Percentiles rank a stretch among this genome's conserved stretches.
These are phyloP conservation scores for Agastache rugosa DNA, from an alignment of 257 asterid genomes.

Conservation along the genomic window DNA sequence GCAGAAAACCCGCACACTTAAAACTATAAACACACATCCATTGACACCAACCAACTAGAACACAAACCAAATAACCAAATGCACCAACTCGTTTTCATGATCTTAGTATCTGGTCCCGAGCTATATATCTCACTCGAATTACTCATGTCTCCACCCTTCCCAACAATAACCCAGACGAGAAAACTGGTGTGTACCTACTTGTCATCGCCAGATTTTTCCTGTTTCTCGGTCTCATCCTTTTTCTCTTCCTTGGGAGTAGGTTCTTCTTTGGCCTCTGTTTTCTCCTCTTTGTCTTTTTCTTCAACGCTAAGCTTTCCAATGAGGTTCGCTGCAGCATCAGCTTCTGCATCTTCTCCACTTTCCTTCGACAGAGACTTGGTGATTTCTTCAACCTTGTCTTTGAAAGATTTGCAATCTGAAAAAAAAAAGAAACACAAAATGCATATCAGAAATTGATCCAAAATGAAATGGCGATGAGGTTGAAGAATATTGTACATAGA, in stretches of 20 bases:
- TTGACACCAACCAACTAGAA: conserved; percentile 38
- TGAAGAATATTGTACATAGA: not conserved
- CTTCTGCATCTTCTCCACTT: conserved; percentile 57
- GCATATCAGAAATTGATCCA: not conserved
- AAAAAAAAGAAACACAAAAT: not conserved
- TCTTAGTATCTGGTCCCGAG: conserved; percentile 12
- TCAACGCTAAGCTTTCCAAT: conserved; percentile 67
- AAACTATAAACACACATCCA: conserved; percentile 38
- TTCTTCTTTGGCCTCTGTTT: conserved; percentile 51
- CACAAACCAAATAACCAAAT: conserved; percentile 39
- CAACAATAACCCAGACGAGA: conserved; percentile 34
- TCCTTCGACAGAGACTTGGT: conserved; percentile 60
- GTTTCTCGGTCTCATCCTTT: conserved; percentile 41
- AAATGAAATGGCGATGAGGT: not conserved
- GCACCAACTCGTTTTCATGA: conserved; percentile 26
- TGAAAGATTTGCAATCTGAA: conserved; percentile 81
- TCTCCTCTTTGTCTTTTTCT: conserved; percentile 56
- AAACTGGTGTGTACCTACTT: conserved; percentile 36
- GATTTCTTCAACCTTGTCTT: conserved; percentile 71
- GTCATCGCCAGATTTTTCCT: conserved; percentile 47
- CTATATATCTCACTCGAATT: conserved; percentile 22
- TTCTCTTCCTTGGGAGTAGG: conserved; percentile 46
- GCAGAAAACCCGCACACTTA: conserved; percentile 17
- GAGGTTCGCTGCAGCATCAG: conserved; percentile 61
- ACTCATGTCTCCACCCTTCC: conserved; percentile 38